Evolutionary conservation across 1,139 yeast genomes (phyloP).

Genomic region (Yamadazyma jaroonii): DNA sequence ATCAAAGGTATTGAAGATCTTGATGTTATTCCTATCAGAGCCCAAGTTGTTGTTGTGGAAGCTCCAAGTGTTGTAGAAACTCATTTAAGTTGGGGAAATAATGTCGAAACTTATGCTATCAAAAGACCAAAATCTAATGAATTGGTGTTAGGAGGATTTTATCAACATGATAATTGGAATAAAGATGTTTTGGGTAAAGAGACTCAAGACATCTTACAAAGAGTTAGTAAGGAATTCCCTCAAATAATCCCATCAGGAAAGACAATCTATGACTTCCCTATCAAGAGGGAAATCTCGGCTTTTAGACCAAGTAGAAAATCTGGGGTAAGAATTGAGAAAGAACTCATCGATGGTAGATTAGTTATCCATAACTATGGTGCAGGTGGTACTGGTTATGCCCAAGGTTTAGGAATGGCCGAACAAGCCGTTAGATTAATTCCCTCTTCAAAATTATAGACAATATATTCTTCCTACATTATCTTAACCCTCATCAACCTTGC

Average conservation of each 20-base stretch:
- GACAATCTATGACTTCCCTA: slow-evolving; percentile 23
- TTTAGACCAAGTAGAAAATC: slow-evolving; percentile 69
- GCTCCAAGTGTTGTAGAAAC: slow-evolving; percentile 55
- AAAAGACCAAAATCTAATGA: slow-evolving; percentile 32
- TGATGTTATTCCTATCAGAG: slow-evolving; percentile 59
- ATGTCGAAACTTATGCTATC: slow-evolving; percentile 57
- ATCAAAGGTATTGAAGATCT: slow-evolving; percentile 57
- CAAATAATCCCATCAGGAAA: slow-evolving; percentile 32
- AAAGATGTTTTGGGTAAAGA: slow-evolving; percentile 53
- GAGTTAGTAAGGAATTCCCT: slow-evolving; percentile 56
- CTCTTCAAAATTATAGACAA: neutral
- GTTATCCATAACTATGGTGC: slow-evolving; percentile 50
- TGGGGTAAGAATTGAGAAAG: slow-evolving; percentile 61
- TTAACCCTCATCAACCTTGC: neutral
- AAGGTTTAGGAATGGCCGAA: slow-evolving; percentile 43
- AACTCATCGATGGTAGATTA: slow-evolving; percentile 27
- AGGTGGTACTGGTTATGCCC: slow-evolving; percentile 46
- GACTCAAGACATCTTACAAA: slow-evolving; percentile 53
- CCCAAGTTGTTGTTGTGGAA: slow-evolving; percentile 63
- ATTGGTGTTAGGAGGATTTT: slow-evolving; percentile 64
- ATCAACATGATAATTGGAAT: slow-evolving; percentile 56
- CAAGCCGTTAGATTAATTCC: slow-evolving; percentile 25
- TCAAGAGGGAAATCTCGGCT: slow-evolving; percentile 63
- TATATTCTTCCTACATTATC: neutral
- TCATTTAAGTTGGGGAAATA: slow-evolving; percentile 49